These are phyloP conservation scores for Penicillium bialowiezense DNA, from an alignment of 495 filamentous ascomycete species.

Conservation along the genomic window DNA sequence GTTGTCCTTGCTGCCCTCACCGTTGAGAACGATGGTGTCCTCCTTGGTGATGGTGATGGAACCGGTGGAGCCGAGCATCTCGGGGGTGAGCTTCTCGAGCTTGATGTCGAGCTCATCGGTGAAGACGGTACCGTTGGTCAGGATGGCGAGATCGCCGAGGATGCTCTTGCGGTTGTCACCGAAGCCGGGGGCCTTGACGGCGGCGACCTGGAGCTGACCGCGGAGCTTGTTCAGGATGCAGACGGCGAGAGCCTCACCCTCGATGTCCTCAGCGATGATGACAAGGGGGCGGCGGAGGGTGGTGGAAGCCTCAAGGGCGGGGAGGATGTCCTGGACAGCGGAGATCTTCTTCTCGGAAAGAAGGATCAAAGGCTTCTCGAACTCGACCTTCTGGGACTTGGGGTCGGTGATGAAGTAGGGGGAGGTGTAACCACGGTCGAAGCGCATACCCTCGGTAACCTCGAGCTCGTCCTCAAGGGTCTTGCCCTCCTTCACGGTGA, in stretches of 20 bases:
- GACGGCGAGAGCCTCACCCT: conserved; percentile 96
- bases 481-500: conserved; percentile 99
- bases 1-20: conserved; percentile 90
- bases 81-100: conserved; percentile 92
- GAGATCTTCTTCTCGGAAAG: conserved; percentile 99
- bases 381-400: conserved; percentile 98
- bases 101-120: conserved; percentile 97
- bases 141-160: conserved; percentile 89
- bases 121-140: conserved; percentile 97
- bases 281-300: conserved; percentile 92
- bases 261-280: conserved; percentile 99
- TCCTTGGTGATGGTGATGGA: conserved; percentile 99
- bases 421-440: conserved; percentile 97
- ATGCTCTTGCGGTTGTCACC: conserved; percentile 99
- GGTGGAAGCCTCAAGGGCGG: conserved; percentile 93
- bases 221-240: conserved; percentile 99
- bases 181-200: conserved; percentile 98
- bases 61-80: conserved; percentile 95
- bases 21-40: conserved; percentile 98
- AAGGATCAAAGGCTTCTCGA: conserved; percentile 97
- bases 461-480: conserved; percentile 97
- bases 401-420: conserved; percentile 99
- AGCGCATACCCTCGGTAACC: conserved; percentile 99
- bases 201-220: conserved; percentile 96
- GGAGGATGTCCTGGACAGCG: conserved; percentile 95